Conservation (phyloP, 495 filamentous ascomycete species). For the Penicillium argentinense region DNA sequence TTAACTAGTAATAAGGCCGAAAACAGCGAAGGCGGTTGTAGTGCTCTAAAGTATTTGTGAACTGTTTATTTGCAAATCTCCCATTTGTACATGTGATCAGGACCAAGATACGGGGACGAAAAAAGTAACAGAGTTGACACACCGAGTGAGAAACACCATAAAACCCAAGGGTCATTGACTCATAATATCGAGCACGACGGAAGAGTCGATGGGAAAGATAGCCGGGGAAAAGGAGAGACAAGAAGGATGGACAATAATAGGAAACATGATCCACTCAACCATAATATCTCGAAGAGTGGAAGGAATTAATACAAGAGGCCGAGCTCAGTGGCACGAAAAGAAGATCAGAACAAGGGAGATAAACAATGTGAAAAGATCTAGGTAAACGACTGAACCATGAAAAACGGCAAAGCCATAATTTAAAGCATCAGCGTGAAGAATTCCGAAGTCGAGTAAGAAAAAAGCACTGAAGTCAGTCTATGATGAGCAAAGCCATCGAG, state of each 20-base stretch:
- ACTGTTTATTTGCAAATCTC: slow-evolving; percentile 24
- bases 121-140: slow-evolving; percentile 5
- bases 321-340: too few relatives aligned
- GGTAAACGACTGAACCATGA: slow-evolving; percentile 7
- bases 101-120: slow-evolving; percentile 7
- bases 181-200: slow-evolving; percentile 12
- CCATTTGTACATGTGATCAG: slow-evolving; percentile 19
- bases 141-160: slow-evolving; percentile 13
- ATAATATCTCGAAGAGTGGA: slow-evolving; percentile 13
- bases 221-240: neutral
- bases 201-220: neutral
- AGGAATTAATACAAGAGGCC: slow-evolving; percentile 29
- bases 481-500: slow-evolving; percentile 10
- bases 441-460: neutral
- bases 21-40: too few relatives aligned
- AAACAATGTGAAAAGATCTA: slow-evolving; percentile 2
- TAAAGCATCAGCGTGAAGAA: neutral
- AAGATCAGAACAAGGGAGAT: too few relatives aligned
- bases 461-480: slow-evolving; percentile 13
- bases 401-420: slow-evolving; percentile 2
- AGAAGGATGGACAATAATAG: neutral
- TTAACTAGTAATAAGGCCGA: too few relatives aligned
- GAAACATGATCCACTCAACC: slow-evolving; percentile 1
- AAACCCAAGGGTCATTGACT: slow-evolving; percentile 20
- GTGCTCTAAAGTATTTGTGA: slow-evolving; percentile 1